Evolutionary conservation across 164 flowering plant genomes (phyloP), one percentile per base, ranked within the genome.

Genomic region (Pachysandra terminalis): DNA sequence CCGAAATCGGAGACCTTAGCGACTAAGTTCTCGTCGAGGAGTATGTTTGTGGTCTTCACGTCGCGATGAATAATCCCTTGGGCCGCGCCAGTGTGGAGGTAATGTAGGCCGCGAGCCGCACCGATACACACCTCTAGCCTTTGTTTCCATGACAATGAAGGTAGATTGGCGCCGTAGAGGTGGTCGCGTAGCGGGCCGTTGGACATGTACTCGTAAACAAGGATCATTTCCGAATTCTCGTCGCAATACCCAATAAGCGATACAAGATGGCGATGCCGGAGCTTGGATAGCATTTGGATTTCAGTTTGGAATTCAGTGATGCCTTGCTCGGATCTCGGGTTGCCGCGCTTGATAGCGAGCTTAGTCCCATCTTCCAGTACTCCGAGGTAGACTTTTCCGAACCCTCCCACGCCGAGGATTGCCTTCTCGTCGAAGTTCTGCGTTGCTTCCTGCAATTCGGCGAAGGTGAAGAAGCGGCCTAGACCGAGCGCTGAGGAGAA

Each of bases 1-100:
- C 98, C 96, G 27, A 94, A 94, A 74, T 94, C 96, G 1, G 97
- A 73, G 0, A 91, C 90, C 70, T 91, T 93, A 0, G 97, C 94
- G 0, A 88, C 89, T 2, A 89, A 79, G 24, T 85, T 84, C 59
- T 91, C 97, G 40, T 93, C 98, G 0, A 93, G 78, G 24, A 91
- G 88, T 22, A 90, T 91, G 73, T 91, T 94, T 0, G 98, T 94
- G 12, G 98, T 91, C 74, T 94, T 94, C 22, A 94, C 97, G 60
- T 94, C 96, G 0, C 95, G 86, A 71, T 94, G 98, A 21, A 94
- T 91, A 61, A 94, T 86, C 22, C 93, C 90, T 24, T 88, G 95
- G 0, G 94, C 79, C 4, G 96, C 87, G 2, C 98, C 95, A 0
- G 97, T 91, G 83, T 91, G 97, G 65, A 93, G 96, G 55, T 93